Evolutionary conservation across 805 yeast genomes (phyloP), one percentile per base, ranked within the genome.

Genomic region (Kodamaea lidongshanica): DNA sequence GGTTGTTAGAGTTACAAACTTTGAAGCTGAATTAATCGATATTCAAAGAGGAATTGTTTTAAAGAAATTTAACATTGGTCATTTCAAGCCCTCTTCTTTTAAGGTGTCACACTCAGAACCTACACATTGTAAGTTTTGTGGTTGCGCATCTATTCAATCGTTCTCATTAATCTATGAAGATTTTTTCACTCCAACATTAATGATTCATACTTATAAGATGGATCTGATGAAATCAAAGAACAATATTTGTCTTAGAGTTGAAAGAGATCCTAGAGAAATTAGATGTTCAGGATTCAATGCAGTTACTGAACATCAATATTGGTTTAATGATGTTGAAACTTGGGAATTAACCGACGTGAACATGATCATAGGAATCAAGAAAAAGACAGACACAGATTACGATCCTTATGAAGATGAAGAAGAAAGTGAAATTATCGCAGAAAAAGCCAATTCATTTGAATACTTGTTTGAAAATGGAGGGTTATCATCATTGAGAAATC

Each of bases 201-300:
- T 80, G 5, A 59, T 83, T 59, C 95, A 85, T 45, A 79, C 92
- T 0, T 79, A 75, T 45, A 72, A 72, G 25, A 73, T 79, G 26
- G 83, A 78, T 37, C 43, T 40, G 19, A 81, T 80, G 47, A 66
- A 78, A 34, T 86, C 94, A 7, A 81, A 82, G 46, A 80, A 74
- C 34, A 79, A 74, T 42, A 86, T 86, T 23, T 86, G 96, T 53
- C 56, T 86, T 33, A 73, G 95, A 54, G 94, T 83, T 22, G 96
- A 86, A 55, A 79, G 96, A 70, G 96, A 86, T 55, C 85, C 89
- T 2, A 71, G 94, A 45, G 96, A 86, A 56, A 83, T 84, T 21
- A 73, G 95, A 61, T 86, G 96, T 57, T 65, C 81, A 23, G 95
- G 95, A 16, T 82, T 86, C 50, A 84, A 77, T 32, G 73, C 80